These are phyloP conservation scores for Chalaropsis thielavioides DNA, from an alignment of 2,329 filamentous ascomycete genomes.

Conservation along the genomic window DNA sequence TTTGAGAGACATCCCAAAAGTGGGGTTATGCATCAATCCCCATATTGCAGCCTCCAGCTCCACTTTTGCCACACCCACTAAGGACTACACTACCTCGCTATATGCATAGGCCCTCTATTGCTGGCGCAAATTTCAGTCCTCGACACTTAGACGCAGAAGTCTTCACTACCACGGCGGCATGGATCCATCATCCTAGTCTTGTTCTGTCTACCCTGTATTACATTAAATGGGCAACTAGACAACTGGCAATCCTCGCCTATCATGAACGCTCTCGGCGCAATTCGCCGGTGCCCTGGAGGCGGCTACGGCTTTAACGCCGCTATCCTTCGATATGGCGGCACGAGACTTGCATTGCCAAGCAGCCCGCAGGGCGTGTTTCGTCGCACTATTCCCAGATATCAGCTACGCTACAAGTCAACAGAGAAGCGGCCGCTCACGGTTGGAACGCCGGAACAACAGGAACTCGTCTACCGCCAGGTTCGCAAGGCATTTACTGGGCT, in stretches of 20 bases:
- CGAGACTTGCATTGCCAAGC: neutral
- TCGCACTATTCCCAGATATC: neutral
- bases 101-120: neutral
- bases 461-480: constrained; percentile 10
- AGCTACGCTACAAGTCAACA: neutral
- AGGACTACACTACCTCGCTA: neutral
- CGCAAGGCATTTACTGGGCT: neutral
- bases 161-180: neutral
- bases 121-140: neutral
- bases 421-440: neutral
- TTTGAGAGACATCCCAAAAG: neutral
- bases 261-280: neutral
- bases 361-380: neutral
- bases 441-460: constrained; percentile 6
- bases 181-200: neutral
- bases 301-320: neutral
- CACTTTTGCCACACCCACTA: neutral
- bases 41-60: neutral
- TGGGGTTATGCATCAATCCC: neutral
- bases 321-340: neutral
- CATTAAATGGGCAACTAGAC: neutral
- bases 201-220: neutral
- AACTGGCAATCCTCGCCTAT: too few relatives aligned
- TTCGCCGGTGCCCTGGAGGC: neutral
- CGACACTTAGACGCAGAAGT: neutral